Percentiles rank a stretch among this genome's conserved stretches.
phyloP scores from a whole-genome alignment of 345 rosid genomes.

The Turritis glabra region DNA sequence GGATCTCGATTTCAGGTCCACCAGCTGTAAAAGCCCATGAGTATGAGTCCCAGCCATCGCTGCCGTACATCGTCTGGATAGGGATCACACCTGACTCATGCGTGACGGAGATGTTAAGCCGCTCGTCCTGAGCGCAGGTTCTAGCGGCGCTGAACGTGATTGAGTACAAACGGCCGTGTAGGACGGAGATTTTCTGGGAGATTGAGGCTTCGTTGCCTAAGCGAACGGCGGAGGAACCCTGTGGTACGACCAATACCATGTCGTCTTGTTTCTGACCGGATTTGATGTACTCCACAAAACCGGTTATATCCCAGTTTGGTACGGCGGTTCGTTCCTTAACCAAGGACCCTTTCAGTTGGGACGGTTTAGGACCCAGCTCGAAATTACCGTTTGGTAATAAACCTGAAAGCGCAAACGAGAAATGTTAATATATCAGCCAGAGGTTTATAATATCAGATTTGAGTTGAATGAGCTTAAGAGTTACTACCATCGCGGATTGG shows the following conservation, averaged over 20 bases:
- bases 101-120: conserved; percentile 64
- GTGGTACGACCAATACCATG: conserved; percentile 82
- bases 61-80: conserved; percentile 82
- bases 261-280: conserved; percentile 89
- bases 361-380: conserved; percentile 66
- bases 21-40: conserved; percentile 76
- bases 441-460: not conserved
- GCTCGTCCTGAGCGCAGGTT: conserved; percentile 87
- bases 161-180: conserved; percentile 52
- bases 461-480: conserved; percentile 1
- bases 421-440: not conserved
- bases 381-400: conserved; percentile 81
- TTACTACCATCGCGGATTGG: conserved; percentile 45
- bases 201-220: conserved; percentile 80
- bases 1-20: conserved; percentile 42
- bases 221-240: conserved; percentile 64
- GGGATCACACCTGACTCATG: conserved; percentile 77
- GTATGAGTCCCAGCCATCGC: conserved; percentile 84
- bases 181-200: conserved; percentile 57
- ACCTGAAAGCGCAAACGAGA: conserved; percentile 47
- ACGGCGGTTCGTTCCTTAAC: conserved; percentile 51
- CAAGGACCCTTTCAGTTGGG: conserved; percentile 64
- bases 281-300: conserved; percentile 82
- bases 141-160: conserved; percentile 75
- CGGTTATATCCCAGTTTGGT: conserved; percentile 74